A percentile compares a stretch with the other conserved stretches of the same genome.
Conservation (phyloP, 1,284 basidiomycete species). For the Malassezia nana region DNA sequence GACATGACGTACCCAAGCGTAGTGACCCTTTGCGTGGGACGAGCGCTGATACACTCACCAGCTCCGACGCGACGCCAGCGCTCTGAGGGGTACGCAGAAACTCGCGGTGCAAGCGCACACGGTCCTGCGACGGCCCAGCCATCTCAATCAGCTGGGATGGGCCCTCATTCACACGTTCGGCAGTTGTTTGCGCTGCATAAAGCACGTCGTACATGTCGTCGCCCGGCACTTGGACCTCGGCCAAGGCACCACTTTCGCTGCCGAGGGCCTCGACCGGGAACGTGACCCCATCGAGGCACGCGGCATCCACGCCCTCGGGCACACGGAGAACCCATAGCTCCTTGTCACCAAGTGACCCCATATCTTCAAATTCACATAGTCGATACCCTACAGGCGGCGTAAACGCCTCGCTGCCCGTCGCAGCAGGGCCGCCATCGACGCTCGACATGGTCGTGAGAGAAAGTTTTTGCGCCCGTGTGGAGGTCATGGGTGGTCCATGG, state of each 20-base stretch:
- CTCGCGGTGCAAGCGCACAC: conserved; percentile 9
- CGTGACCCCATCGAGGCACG: conserved; percentile 22
- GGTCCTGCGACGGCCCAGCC: conserved; percentile 17
- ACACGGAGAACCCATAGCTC: conserved; percentile 18
- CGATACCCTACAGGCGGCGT: conserved; percentile 7
- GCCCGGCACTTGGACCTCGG: conserved; percentile 6
- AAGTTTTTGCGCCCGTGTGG: too few species aligned
- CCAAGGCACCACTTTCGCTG: conserved; percentile 2
- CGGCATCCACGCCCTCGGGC: conserved; percentile 14
- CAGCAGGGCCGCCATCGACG: background rate
- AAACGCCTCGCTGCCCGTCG: background rate
- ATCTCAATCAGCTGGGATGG: conserved; percentile 33
- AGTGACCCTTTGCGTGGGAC: conserved; percentile 19
- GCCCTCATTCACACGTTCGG: conserved; percentile 15
- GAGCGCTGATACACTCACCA: conserved; percentile 22
- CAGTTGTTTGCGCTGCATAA: conserved; percentile 13
- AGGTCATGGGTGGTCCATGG: too few species aligned
- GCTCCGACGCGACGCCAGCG: conserved; percentile 24
- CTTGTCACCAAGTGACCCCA: background rate
- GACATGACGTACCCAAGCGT: conserved; percentile 17
- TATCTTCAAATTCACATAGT: background rate
- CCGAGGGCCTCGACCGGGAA: conserved; percentile 5
- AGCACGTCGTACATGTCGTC: conserved; percentile 23
- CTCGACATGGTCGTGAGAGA: background rate
- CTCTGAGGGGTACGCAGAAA: conserved; percentile 13